Conservation (phyloP, 2,329 filamentous ascomycete genomes). For the Colletotrichum scovillei region DNA sequence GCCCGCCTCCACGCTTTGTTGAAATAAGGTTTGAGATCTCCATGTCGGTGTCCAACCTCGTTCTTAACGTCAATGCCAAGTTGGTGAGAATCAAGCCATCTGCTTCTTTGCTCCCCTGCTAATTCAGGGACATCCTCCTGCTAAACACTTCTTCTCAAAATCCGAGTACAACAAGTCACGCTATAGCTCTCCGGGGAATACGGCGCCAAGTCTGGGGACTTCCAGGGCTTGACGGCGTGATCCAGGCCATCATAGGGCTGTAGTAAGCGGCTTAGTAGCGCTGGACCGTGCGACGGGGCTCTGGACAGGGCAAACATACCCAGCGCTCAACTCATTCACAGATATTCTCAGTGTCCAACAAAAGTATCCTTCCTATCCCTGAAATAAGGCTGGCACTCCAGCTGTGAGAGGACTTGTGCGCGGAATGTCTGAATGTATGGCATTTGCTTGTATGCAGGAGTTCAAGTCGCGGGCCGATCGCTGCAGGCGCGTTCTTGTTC, state of each 20-base stretch:
- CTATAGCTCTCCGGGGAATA: background rate
- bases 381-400: background rate
- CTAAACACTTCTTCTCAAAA: no score
- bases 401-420: no score
- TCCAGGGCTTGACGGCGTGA: slow-evolving; percentile 11
- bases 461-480: background rate
- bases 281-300: slow-evolving; percentile 5
- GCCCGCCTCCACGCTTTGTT: background rate
- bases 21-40: background rate
- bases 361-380: no score
- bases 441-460: background rate
- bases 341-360: no score
- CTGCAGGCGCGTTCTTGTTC: background rate
- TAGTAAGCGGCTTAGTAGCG: background rate
- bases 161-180: no score
- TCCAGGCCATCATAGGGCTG: slow-evolving; percentile 11
- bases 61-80: background rate
- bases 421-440: background rate
- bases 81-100: no score
- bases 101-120: no score
- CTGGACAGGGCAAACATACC: background rate
- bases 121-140: no score
- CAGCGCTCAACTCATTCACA: background rate
- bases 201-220: no score
- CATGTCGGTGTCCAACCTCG: background rate